Evolutionary conservation across 768 basidiomycete genomes (phyloP).

Genomic region (Trametes cingulata): DNA sequence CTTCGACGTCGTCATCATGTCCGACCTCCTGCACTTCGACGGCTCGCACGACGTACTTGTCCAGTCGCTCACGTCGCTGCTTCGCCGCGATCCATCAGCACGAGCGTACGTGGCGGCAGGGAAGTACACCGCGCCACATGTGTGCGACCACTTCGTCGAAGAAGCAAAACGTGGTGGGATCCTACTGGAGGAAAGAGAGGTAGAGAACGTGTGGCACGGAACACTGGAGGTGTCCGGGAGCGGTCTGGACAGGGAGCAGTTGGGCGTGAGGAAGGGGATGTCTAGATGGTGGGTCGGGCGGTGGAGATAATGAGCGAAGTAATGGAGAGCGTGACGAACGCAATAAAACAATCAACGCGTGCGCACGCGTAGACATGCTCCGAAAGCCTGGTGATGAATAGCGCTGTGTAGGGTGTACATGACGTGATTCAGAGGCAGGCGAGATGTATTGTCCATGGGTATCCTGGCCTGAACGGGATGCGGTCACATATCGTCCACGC

Average conservation of each 20-base stretch:
- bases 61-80: constrained; percentile 48
- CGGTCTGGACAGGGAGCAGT: constrained; percentile 47
- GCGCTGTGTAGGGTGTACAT: no score
- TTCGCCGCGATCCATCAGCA: constrained; percentile 42
- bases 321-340: background rate
- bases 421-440: no score
- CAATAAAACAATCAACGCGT: background rate
- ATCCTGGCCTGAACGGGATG: no score
- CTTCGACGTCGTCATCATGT: constrained; percentile 65
- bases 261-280: constrained; percentile 54
- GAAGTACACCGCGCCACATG: constrained; percentile 53
- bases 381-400: no score
- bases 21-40: constrained; percentile 73
- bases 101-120: constrained; percentile 64
- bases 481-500: constrained; percentile 88
- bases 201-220: constrained; percentile 50
- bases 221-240: constrained; percentile 40
- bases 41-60: constrained; percentile 58
- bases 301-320: constrained; percentile 34
- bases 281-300: constrained; percentile 67
- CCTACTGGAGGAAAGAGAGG: constrained; percentile 46
- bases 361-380: no score
- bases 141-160: constrained; percentile 55
- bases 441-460: no score
- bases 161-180: constrained; percentile 44